Evolutionary conservation across 1,284 basidiomycete genomes (phyloP).

Genomic region (Melampsora americana): DNA sequence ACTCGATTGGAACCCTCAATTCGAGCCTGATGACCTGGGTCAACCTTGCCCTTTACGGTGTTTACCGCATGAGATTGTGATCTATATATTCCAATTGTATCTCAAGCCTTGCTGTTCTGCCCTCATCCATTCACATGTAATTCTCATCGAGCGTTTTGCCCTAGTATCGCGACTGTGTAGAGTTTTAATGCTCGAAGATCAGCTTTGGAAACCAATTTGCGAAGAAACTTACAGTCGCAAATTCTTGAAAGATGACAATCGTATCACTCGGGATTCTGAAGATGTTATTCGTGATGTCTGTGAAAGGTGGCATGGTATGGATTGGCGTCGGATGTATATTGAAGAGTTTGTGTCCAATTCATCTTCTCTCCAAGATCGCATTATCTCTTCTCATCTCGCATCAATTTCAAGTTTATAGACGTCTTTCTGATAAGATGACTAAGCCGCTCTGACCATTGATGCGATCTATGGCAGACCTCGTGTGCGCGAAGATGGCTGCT

Average conservation of each 20-base stretch:
- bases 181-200: constrained; percentile 1
- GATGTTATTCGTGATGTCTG: background rate
- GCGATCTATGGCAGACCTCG: background rate
- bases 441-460: too few relatives aligned
- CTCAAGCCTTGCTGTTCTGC: background rate
- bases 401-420: background rate
- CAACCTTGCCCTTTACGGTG: background rate
- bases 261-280: background rate
- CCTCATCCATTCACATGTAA: background rate
- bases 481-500: constrained; percentile 33
- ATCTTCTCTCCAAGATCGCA: background rate
- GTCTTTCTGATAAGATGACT: background rate
- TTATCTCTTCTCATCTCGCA: background rate
- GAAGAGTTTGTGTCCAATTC: constrained; percentile 2
- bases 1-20: background rate
- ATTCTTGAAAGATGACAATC: constrained; percentile 1
- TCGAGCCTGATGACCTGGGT: background rate
- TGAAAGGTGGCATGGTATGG: constrained; percentile 5
- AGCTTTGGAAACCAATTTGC: constrained; percentile 15
- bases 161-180: background rate
- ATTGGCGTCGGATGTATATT: constrained; percentile 33
- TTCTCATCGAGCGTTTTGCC: constrained; percentile 15
- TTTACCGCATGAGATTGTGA: constrained; percentile 14
- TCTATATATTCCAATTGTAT: background rate
- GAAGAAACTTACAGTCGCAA: constrained; percentile 9